phyloP scores from a whole-genome alignment of 73 alveolate species.

The Uronychia binucleata region DNA sequence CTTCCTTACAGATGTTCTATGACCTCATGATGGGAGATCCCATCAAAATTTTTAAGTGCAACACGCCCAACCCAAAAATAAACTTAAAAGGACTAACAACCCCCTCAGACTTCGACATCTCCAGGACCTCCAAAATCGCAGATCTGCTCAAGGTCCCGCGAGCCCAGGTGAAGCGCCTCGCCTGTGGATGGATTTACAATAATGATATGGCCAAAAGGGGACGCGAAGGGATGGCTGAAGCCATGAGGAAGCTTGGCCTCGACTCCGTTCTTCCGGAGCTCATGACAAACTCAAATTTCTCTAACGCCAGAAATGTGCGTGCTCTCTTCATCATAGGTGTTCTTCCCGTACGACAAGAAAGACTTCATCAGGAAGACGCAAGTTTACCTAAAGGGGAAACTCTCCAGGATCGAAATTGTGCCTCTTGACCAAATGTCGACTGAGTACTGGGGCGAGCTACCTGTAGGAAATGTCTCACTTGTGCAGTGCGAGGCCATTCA shows the following conservation, averaged over 20 bases:
- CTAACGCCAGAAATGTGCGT: neutral
- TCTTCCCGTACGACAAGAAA: neutral
- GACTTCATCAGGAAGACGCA: neutral
- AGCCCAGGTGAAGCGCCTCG: conserved; percentile 5
- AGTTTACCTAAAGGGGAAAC: neutral
- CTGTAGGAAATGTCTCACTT: too few species aligned
- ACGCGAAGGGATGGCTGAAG: neutral
- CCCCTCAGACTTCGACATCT: conserved; percentile 9
- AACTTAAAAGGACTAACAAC: neutral
- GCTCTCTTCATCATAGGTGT: neutral
- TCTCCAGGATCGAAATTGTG: neutral
- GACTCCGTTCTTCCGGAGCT: neutral
- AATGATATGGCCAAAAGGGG: conserved; percentile 6
- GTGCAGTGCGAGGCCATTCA: neutral
- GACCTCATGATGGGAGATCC: conserved; percentile 31
- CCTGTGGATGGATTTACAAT: conserved; percentile 22
- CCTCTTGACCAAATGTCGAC: neutral
- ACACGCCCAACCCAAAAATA: neutral
- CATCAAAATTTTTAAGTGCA: conserved; percentile 8
- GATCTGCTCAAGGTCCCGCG: neutral
- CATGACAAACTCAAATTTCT: neutral
- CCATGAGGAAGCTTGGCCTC: neutral
- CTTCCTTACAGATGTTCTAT: neutral
- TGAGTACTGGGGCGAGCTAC: neutral
- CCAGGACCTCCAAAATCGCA: conserved; percentile 15